These are phyloP conservation scores for Pyrus communis DNA, from an alignment of 306 rosid genomes.

Conservation along the genomic window DNA sequence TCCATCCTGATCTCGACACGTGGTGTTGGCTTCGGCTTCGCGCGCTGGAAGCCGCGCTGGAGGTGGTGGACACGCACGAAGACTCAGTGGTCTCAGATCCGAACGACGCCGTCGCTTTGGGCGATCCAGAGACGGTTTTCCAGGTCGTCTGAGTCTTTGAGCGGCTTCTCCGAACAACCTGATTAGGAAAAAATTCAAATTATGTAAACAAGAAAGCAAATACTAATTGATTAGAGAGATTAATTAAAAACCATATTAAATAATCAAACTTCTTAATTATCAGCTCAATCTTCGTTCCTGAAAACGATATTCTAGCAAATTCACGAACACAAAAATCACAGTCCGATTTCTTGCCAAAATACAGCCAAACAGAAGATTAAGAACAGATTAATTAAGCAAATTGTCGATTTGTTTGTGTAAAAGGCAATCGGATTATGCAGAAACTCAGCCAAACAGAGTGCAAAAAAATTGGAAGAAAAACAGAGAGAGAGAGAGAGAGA, in stretches of 20 bases:
- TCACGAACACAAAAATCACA: too few species aligned
- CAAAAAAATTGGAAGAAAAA: not conserved
- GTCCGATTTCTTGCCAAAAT: not conserved
- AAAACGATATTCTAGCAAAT: not conserved
- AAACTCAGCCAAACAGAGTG: not conserved
- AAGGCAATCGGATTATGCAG: too few species aligned
- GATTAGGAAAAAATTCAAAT: constrained; percentile 1
- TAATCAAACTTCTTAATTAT: not conserved
- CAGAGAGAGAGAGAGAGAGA: not conserved
- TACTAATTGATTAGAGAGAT: not conserved
- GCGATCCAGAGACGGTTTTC: constrained; percentile 9
- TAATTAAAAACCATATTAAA: not conserved
- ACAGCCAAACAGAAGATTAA: not conserved
- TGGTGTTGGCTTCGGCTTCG: constrained; percentile 30
- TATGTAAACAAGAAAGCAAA: not conserved
- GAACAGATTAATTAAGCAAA: not conserved
- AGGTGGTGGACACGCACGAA: constrained; percentile 50
- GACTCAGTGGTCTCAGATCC: constrained; percentile 29
- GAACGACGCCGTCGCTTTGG: constrained; percentile 15
- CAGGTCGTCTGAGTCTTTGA: constrained; percentile 46
- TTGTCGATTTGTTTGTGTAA: not conserved
- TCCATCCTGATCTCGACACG: constrained; percentile 11
- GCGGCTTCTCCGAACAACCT: constrained; percentile 63
- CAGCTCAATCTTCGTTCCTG: not conserved
- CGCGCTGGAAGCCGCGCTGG: constrained; percentile 47